phyloP scores from a whole-genome alignment of 306 rosid species.

The peach (Prunus persica) region Prunus_persica_NCBIv2 NC_034009.1:1383501-1384000 shows the following conservation, averaged over 20 bases:
- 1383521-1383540: neutral
- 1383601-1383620: neutral
- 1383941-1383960: slow-evolving; percentile 61
- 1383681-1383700: neutral
- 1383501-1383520: neutral
- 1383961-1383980: slow-evolving; percentile 96
- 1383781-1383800: neutral
- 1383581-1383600: neutral
- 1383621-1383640: neutral
- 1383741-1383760: neutral
- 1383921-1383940: slow-evolving; percentile 15
- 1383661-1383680: neutral
- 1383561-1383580: neutral
- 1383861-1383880: neutral
- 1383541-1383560: neutral
- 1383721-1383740: neutral
- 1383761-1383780: neutral
- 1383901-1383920: slow-evolving; percentile 14
- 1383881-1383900: neutral
- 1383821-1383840: neutral
- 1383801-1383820: neutral
- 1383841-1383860: neutral
- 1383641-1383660: neutral
- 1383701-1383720: neutral
- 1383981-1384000: slow-evolving; percentile 93